Evolutionary conservation across 2,329 filamentous ascomycete genomes (phyloP).

Genomic region (Ceratocystis harringtonii): DNA sequence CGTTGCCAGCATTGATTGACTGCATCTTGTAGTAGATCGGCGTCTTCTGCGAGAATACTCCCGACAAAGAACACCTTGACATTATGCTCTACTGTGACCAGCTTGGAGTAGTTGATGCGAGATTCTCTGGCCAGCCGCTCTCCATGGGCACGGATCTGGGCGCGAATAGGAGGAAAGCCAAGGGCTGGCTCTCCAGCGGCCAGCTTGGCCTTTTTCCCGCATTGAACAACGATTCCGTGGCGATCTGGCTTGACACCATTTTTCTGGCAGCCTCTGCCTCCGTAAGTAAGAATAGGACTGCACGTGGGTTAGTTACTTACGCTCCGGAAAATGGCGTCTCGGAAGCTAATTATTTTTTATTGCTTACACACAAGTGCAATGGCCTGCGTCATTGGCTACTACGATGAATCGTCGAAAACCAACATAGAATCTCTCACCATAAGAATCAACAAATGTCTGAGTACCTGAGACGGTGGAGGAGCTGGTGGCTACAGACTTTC

Average conservation of each 20-base stretch:
- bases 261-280: no score
- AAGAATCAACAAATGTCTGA: slow-evolving; percentile 25
- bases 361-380: slow-evolving; percentile 42
- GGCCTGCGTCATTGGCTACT: slow-evolving; percentile 35
- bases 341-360: slow-evolving; percentile 20
- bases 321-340: no score
- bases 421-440: slow-evolving; percentile 30
- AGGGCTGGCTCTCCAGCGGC: slow-evolving; percentile 32
- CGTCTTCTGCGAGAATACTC: slow-evolving; percentile 28
- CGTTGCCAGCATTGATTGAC: slow-evolving; percentile 36
- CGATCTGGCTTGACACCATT: no score
- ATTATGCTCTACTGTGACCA: slow-evolving; percentile 43
- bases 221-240: no score
- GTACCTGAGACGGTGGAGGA: slow-evolving; percentile 24
- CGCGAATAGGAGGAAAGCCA: slow-evolving; percentile 33
- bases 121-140: slow-evolving; percentile 37
- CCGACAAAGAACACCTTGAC: slow-evolving; percentile 43
- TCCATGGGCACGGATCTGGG: slow-evolving; percentile 29
- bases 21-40: slow-evolving; percentile 29
- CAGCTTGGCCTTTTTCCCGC: slow-evolving; percentile 3
- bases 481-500: slow-evolving; percentile 23
- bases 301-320: no score
- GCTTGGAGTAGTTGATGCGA: slow-evolving; percentile 43
- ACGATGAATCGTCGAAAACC: slow-evolving; percentile 42
- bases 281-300: no score